Conservation (phyloP, 140 eudicot species). For the Oenanthe javanica region DNA sequence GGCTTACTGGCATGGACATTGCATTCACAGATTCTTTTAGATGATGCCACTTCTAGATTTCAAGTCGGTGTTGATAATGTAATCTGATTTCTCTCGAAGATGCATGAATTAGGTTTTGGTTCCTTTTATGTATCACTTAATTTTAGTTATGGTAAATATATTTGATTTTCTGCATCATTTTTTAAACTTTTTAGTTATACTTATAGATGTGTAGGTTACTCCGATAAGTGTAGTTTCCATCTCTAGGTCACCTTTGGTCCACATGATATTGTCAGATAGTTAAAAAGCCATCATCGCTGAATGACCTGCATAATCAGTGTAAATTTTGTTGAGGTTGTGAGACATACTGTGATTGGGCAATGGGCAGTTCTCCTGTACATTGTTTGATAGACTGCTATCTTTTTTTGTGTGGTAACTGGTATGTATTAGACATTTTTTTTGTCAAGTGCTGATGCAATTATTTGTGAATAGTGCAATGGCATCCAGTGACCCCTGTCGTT, state of each 20-base stretch:
- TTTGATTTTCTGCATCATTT: not conserved
- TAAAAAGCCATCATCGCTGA: not conserved
- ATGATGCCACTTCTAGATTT: not conserved
- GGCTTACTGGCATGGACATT: not conserved
- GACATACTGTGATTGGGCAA: not conserved
- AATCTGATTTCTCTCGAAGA: not conserved
- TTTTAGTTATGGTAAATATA: not conserved
- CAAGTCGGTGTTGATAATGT: not conserved
- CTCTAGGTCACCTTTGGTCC: not conserved
- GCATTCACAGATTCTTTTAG: not conserved
- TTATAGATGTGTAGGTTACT: not conserved
- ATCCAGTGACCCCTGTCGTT: not conserved
- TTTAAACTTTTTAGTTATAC: not conserved
- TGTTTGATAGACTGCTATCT: not conserved
- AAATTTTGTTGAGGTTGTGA: not conserved
- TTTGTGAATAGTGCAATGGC: conserved; percentile 3
- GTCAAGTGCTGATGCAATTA: not conserved
- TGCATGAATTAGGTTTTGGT: not conserved
- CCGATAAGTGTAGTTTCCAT: not conserved
- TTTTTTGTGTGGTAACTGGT: not conserved
- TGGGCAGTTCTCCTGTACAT: not conserved
- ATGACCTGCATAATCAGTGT: not conserved
- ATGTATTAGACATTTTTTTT: not conserved
- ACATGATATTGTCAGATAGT: not conserved
- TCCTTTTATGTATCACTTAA: not conserved